Evolutionary conservation across 768 basidiomycete genomes (phyloP), one percentile per base, ranked within the genome.

Genomic region (Podaxis mareebaensis): DNA sequence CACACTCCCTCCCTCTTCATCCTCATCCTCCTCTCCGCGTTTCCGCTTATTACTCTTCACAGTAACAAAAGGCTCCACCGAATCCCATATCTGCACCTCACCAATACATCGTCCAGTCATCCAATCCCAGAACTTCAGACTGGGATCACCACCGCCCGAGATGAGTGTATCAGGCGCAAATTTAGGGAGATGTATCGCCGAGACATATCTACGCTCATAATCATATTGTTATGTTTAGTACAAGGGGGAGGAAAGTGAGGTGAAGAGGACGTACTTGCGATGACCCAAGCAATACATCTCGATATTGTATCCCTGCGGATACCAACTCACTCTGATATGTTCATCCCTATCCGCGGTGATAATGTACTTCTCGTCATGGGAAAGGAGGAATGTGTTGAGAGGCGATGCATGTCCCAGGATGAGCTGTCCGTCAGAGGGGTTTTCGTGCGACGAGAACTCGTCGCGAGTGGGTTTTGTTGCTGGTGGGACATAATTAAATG

Each of bases 331-430:
- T 59, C 97, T 83, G 56, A 99, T 90, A 71, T 99, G 97, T 72
- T 99, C 97, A 70, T 99, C 97, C 51, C 97, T 79, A 71, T 99
- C 97, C 0, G 93, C 90, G 0, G 95, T 94, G 66, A 98, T 83
- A 69, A 99, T 88, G 70, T 82, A 88, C 58, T 81, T 82, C 67
- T 89, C 86, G 69, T 92, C 88, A 0, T 74, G 72, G 0, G 88
- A 83, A 60, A 96, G 83, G 49, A 89, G 69, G 73, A 91, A 89
- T 0, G 82, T 75, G 11, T 90, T 96, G 62, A 99, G 75, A 46
- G 93, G 85, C 12, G 95, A 97, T 1, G 91, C 87, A 71, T 99
- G 97, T 8, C 97, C 96, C 0, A 96, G 79, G 42, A 95, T 74
- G 58, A 93, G 86, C 8, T 81, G 77, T 44, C 91, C 91, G 26